Percentiles rank a stretch among this genome's conserved stretches.
Conservation (phyloP, 1,284 basidiomycete genomes). For the Moesziomyces aphidis region DNA sequence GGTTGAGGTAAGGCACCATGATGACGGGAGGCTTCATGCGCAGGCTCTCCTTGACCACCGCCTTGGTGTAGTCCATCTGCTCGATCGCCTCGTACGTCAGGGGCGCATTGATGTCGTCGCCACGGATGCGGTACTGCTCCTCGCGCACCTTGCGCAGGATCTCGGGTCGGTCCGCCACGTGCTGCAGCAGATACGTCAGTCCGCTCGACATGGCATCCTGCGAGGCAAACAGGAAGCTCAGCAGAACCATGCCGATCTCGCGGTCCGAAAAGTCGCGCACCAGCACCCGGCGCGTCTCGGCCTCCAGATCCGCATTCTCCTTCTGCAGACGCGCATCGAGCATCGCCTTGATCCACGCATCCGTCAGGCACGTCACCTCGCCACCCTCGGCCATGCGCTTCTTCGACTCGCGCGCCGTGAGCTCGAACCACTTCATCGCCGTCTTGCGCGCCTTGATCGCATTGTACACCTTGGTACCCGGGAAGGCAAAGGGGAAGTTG, state of each 20-base stretch:
- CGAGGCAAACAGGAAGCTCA: constrained; percentile 93
- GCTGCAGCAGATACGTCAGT: constrained; percentile 93
- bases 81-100: constrained; percentile 90
- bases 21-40: constrained; percentile 83
- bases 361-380: constrained; percentile 89
- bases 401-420: constrained; percentile 85
- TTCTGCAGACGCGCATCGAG: constrained; percentile 71
- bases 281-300: constrained; percentile 69
- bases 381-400: constrained; percentile 82
- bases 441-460: constrained; percentile 92
- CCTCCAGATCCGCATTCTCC: constrained; percentile 72
- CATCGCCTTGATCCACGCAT: constrained; percentile 88
- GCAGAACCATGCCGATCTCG: constrained; percentile 96
- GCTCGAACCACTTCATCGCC: constrained; percentile 84
- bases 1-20: constrained; percentile 90
- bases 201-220: constrained; percentile 93
- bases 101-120: constrained; percentile 81
- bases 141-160: constrained; percentile 88
- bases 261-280: constrained; percentile 86
- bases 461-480: constrained; percentile 93
- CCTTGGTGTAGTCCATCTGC: constrained; percentile 90
- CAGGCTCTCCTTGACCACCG: constrained; percentile 91
- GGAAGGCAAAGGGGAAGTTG: constrained; percentile 87
- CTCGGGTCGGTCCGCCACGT: constrained; percentile 91
- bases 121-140: constrained; percentile 87